Base-by-base conservation (phyloP, 2,329 filamentous ascomycete species). In the Penicillium expansum region DNA sequence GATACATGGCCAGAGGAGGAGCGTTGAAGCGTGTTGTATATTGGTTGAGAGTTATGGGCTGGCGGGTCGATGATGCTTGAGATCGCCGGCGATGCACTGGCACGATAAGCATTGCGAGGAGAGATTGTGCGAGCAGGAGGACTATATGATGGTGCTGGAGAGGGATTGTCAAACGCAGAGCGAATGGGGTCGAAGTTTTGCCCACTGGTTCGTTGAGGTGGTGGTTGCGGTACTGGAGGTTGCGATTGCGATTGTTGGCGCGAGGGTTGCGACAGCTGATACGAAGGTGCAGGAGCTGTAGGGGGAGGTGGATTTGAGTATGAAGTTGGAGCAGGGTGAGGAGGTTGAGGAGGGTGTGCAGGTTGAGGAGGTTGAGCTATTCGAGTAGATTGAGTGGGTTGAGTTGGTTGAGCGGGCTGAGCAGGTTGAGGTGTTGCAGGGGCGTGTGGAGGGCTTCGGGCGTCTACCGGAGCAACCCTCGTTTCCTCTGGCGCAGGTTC, bases 101-200 rank as follows among this genome's bases (percentile, higher is more conserved):
- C 89, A 53, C 89, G 85, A 74, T 89, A 76, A 20, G 68, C 65
- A 77, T 61, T 80, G 69, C 74, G 83, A 75, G 71, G 73, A 14
- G 78, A 79, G 8, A 78, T 77, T n/a, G 75, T 76, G 54, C 77
- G 75, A n/a, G 77, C 71, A 20, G 79, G 72, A 27, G 76, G 77
- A 60, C 71, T 79, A 62, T 77, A 79, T 62, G 73, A 56, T 62
- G 71, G 63, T 50, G 74, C 58, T 69, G 71, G 67, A 42, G 74
- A 65, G 60, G 73, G 62, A 51, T 75, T 67, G 65, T 71, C 66
- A 44, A 83, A 89, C n/a, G 88, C 83, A 6, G 84, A 90, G 45
- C 92, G 85, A 62, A 96, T 92, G 0, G 92, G 92, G 72, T 97
- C 92, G 76, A 94, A 97, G 67, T 89, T 91, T 68, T 91, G 90